Conservation (phyloP, 129 eudicot species). For the Escallonia rubra region DNA sequence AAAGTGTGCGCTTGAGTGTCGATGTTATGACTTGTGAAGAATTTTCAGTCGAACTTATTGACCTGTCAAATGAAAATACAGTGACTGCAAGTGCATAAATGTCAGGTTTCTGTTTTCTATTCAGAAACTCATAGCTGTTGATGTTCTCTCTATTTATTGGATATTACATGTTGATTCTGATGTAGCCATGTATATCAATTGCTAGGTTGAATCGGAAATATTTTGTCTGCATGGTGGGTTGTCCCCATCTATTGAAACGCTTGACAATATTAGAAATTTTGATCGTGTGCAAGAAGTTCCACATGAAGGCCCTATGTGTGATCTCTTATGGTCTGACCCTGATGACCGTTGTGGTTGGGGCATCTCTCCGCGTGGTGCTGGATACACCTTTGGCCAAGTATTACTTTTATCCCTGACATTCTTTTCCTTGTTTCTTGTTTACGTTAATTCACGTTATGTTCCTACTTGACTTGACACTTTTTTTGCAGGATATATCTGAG, state of each 20-base stretch:
- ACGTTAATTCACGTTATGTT: background rate
- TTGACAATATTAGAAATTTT: slow-evolving; percentile 79
- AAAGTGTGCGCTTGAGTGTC: too few species aligned
- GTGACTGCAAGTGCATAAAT: too few species aligned
- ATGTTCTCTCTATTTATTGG: too few species aligned
- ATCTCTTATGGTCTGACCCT: slow-evolving; percentile 94
- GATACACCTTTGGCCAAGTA: slow-evolving; percentile 98
- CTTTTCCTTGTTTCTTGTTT: background rate
- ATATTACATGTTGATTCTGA: too few species aligned
- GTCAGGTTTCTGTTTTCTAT: too few species aligned
- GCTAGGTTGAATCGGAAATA: slow-evolving; percentile 90
- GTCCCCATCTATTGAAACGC: slow-evolving; percentile 92
- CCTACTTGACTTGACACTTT: background rate
- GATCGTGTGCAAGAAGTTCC: slow-evolving; percentile 99
- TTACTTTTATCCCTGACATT: background rate
- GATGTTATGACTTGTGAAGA: too few species aligned
- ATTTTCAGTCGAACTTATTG: too few species aligned
- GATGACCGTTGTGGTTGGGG: slow-evolving; percentile 99
- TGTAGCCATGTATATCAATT: background rate
- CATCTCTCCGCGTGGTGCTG: slow-evolving; percentile 93
- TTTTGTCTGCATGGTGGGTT: slow-evolving; percentile 94
- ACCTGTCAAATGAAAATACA: too few species aligned
- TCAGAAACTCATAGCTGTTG: too few species aligned
- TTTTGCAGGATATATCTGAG: slow-evolving; percentile 76
- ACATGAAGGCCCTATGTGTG: slow-evolving; percentile 99